Evolutionary conservation across 2,329 filamentous ascomycete species (phyloP), one percentile per base, ranked within the genome.

Genomic region (Calonectria pauciramosa): DNA sequence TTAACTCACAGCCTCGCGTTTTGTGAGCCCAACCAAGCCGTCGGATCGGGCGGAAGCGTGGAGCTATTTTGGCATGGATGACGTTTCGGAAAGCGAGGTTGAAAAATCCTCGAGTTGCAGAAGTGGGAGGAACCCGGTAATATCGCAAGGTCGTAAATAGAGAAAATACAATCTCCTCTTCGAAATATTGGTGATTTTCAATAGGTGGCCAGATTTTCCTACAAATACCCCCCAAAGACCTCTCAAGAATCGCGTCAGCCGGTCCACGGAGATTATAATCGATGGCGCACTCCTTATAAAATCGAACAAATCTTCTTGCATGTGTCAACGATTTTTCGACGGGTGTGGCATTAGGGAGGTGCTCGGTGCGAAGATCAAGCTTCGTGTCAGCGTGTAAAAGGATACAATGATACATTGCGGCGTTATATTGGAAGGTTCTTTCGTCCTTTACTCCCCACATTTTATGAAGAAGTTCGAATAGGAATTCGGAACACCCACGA

Each of bases 21-120:
- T 70, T 30, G 41, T 76, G 63, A 64, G 73, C 65, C 66, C 54
- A 77, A 3, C 68, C 68, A 26, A 0, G 10, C 1, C 71, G 68
- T 13, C 68, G n/a, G 10, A 10, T 44, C 23, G 70, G 73, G 11
- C 14, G 73, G 13, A 52, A 20, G 28, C 30, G 4, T 1, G 60
- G 26, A 16, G 23, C 34, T n/a, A 78, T 68, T 4, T 65, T n/a
- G 3, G 34, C 23, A 32, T 71, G 76, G 23, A 52, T 8, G 14
- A 71, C 14, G 10, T 52, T 63, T 54, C 41, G 41, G 2, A 72
- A 16, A 11, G 36, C 56, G 28, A 47, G n/a, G 23, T 71, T 52
- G 10, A 67, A 36, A 13, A 78, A 71, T 6, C 16, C 54, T 23
- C 47, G 41, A 1, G 72, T 49, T 23, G 63, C n/a, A 23, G 38